These are phyloP conservation scores for Parathielavia hyrcaniae DNA, from an alignment of 495 filamentous ascomycete species.

Conservation along the genomic window DNA sequence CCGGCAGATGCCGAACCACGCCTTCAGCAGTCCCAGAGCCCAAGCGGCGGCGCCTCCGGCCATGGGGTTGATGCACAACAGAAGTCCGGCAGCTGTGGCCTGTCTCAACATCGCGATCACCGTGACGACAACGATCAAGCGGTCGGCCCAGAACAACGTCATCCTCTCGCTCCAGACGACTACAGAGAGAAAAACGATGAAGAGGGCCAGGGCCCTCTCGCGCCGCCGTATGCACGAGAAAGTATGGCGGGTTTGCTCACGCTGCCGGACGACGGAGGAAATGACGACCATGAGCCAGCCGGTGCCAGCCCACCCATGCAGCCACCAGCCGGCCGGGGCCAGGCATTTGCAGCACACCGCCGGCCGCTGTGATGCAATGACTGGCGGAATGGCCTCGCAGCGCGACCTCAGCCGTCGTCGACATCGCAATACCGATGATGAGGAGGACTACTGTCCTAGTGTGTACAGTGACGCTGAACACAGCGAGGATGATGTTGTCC, in stretches of 20 bases:
- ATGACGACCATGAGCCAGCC: slow-evolving; percentile 7
- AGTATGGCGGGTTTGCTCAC: slow-evolving; percentile 3
- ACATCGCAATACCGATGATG: slow-evolving; percentile 14
- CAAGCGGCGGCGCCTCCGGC: slow-evolving; percentile 13
- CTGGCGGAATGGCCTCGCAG: slow-evolving; percentile 8
- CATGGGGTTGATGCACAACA: slow-evolving; percentile 11
- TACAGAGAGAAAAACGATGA: no score
- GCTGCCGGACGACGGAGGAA: not conserved
- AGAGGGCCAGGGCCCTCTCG: slow-evolving; percentile 2
- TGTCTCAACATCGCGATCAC: slow-evolving; percentile 13
- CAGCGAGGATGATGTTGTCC: slow-evolving; percentile 11
- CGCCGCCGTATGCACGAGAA: slow-evolving; percentile 5
- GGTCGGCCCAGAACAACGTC: no score
- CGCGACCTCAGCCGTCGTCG: slow-evolving; percentile 16
- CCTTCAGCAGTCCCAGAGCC: slow-evolving; percentile 13
- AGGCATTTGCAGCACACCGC: slow-evolving; percentile 5
- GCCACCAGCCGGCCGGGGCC: slow-evolving; percentile 7
- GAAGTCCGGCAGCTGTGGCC: slow-evolving; percentile 9
- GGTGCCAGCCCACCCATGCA: slow-evolving; percentile 6
- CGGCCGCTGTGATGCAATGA: slow-evolving; percentile 4
- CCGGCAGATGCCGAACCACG: not conserved
- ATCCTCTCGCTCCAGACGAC: no score
- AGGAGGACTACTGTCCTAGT: no score
- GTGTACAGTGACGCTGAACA: slow-evolving; percentile 10
- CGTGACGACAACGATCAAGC: not conserved